Base-by-base conservation (phyloP, 495 filamentous ascomycete species). In the Bacidia rubella region DNA sequence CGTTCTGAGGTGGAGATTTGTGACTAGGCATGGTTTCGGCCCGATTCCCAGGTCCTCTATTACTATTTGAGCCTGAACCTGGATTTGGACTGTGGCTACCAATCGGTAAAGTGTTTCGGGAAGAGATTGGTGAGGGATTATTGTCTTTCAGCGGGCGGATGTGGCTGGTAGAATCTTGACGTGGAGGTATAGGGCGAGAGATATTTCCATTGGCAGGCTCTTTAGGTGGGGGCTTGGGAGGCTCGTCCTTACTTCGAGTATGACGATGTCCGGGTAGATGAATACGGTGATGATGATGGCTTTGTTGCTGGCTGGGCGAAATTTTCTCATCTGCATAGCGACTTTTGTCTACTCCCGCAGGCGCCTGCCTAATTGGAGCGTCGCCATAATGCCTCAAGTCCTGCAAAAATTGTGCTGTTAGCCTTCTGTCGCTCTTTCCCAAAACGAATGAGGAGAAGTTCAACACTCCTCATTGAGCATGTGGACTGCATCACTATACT, bases 311-410 rank as follows among this genome's bases (percentile, higher is more conserved):
- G 61, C 70, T 70, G 15, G 45, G 57, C 56, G 49, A 25, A 54
- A 59, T 39, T 55, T 63, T 62, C n/a, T 74, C 73, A 20, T 67
- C 70, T 24, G 66, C 66, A 62, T 74, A 80, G 29, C 83, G 82
- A n/a, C 83, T 75, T 47, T 74, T 75, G 62, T 88, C 83, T 9
- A 78, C 79, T 1, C 79, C 81, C 23, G 77, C 81, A 47, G 86
- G 83, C 32, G 76, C 75, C 58, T 85, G 74, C 47, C 85, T 77
- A 25, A 93, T 81, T 19, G 86, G 87, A 17, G 87, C 87, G 64
- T 90, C 85, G 22, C 87, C 87, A 63, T 83, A 86, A 50, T 82
- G 80, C 20, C 80, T 75, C 52, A 93, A 83, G 62, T 94, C 87
- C 80, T 86, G 47, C 19, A 21, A 29, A 22, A 22, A 10, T 45